Evolutionary conservation across 1,139 yeast species (phyloP).

Genomic region (Scheffersomyces insectosa): DNA sequence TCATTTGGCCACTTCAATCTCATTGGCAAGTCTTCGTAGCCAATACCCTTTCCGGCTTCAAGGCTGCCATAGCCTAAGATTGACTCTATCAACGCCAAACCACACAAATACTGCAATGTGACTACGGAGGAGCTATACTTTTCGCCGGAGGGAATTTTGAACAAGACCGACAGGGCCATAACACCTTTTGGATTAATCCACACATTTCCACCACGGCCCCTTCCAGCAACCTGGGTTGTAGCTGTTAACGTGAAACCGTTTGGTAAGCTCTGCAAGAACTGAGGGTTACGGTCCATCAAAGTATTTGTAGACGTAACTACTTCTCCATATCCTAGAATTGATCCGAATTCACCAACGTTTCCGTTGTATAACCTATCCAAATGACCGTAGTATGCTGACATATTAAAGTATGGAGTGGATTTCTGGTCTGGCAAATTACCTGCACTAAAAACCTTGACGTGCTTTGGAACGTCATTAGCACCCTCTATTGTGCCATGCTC

Average conservation of each 20-base stretch:
- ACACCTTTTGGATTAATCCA: constrained; percentile 97
- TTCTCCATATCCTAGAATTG: constrained; percentile 73
- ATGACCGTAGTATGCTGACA: constrained; percentile 51
- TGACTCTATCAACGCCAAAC: constrained; percentile 82
- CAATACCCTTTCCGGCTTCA: constrained; percentile 43
- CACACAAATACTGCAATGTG: constrained; percentile 81
- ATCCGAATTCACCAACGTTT: constrained; percentile 52
- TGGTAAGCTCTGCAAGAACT: constrained; percentile 60
- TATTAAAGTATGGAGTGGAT: constrained; percentile 73
- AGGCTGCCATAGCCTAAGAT: constrained; percentile 58
- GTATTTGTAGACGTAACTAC: constrained; percentile 88
- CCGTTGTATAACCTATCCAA: constrained; percentile 35
- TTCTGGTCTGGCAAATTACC: constrained; percentile 45
- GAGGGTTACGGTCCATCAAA: constrained; percentile 70
- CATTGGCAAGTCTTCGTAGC: constrained; percentile 74
- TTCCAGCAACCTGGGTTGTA: constrained; percentile 82
- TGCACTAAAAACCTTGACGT: constrained; percentile 46
- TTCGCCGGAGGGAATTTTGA: constrained; percentile 58
- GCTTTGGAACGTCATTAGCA: constrained; percentile 56
- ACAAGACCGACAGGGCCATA: constrained; percentile 73
- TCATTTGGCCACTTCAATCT: constrained; percentile 98
- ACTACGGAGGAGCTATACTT: constrained; percentile 49
- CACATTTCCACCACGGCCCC: constrained; percentile 92
- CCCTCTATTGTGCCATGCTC: constrained; percentile 37
- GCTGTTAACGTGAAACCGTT: constrained; percentile 75